A percentile compares a stretch with the other conserved stretches of the same genome.
Conservation (phyloP, 345 rosid species). For the Citrus inodora region DNA sequence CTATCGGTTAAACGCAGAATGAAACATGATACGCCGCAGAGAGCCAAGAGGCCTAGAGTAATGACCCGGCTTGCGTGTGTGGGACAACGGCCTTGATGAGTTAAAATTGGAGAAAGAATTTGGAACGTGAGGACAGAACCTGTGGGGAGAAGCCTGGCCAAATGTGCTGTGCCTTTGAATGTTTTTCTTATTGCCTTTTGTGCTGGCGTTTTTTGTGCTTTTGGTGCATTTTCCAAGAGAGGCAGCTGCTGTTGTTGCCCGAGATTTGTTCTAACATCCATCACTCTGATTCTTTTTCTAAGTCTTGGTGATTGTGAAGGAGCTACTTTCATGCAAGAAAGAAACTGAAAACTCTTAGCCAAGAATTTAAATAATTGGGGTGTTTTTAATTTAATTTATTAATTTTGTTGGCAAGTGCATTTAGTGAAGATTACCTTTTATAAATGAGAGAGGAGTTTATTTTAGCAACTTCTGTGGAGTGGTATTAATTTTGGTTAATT, state of each 20-base stretch:
- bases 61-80: neutral
- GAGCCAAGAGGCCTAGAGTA: slow-evolving; percentile 1
- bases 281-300: neutral
- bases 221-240: slow-evolving; percentile 3
- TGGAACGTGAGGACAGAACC: slow-evolving; percentile 13
- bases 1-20: slow-evolving; percentile 10
- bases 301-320: neutral
- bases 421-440: neutral
- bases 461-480: neutral
- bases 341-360: neutral
- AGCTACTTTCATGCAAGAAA: neutral
- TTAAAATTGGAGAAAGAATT: slow-evolving; percentile 6
- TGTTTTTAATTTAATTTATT: neutral
- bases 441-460: neutral
- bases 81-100: slow-evolving; percentile 13
- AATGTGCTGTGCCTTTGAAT: slow-evolving; percentile 13
- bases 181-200: slow-evolving; percentile 8
- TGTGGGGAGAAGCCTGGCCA: slow-evolving; percentile 12
- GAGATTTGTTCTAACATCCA: neutral
- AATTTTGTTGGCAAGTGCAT: neutral
- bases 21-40: neutral
- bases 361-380: neutral
- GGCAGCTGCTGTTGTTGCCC: slow-evolving; percentile 1
- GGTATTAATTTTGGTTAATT: neutral
- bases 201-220: slow-evolving; percentile 1